These are phyloP conservation scores for Spathaspora sp. DNA, from an alignment of 1,139 yeast species.

Conservation along the genomic window DNA sequence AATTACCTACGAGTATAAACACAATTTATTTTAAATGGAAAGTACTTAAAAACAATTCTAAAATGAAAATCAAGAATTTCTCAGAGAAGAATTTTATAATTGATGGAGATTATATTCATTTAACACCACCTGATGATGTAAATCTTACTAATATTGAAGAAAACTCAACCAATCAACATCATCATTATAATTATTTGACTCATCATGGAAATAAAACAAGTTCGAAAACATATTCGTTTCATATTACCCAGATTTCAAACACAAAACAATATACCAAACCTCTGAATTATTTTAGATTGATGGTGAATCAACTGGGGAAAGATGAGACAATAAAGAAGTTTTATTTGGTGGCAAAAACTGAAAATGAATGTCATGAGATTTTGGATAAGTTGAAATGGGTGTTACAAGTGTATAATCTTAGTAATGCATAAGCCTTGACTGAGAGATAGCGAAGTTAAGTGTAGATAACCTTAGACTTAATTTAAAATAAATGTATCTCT, in stretches of 20 bases:
- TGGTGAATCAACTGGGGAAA: conserved; percentile 53
- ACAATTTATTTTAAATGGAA: conserved; percentile 56
- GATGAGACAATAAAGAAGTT: conserved; percentile 62
- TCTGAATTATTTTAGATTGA: conserved; percentile 79
- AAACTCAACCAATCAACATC: conserved; percentile 21
- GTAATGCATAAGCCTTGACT: conserved; percentile 9
- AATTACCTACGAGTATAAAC: conserved; percentile 37
- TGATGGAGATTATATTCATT: conserved; percentile 90
- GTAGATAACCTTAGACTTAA: too few relatives aligned
- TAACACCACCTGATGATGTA: conserved; percentile 71
- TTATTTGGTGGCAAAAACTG: conserved; percentile 75
- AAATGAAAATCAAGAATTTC: conserved; percentile 64
- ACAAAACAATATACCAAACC: conserved; percentile 77
- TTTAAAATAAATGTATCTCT: too few relatives aligned
- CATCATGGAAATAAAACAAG: conserved; percentile 47
- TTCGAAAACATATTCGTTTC: conserved; percentile 85
- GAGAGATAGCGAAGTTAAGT: neutral
- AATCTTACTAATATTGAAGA: conserved; percentile 47
- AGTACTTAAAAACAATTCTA: conserved; percentile 87
- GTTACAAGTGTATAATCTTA: conserved; percentile 41
- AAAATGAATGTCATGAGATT: conserved; percentile 69
- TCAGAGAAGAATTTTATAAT: conserved; percentile 80
- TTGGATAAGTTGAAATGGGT: conserved; percentile 63
- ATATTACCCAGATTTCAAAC: conserved; percentile 73
- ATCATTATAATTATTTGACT: conserved; percentile 34